Evolutionary conservation across 352 stramenopile genomes (phyloP), one percentile per base, ranked within the genome.

Genomic region (Phytopythium chamaehyphon): DNA sequence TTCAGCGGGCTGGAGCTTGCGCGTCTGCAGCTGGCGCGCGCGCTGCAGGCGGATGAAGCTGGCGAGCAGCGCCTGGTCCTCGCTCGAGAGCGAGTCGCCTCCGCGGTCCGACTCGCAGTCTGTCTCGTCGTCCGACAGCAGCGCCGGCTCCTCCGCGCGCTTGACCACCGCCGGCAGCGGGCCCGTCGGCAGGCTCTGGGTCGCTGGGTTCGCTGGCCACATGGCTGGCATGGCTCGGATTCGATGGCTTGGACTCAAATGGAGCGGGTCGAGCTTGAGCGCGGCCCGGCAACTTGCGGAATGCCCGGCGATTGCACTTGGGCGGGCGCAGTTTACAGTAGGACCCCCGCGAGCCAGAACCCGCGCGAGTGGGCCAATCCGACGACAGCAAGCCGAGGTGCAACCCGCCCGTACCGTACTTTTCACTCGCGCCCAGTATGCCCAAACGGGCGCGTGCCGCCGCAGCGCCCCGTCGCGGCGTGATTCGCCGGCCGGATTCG

Each of bases 21-120:
- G 21, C 24, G 43, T 38, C 52, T 55, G 59, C 51, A 63, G 67
- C 62, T 53, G 21, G 37, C 62, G 59, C 38, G 54, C 57, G 42
- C 18, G 22, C 26, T 51, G 37, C 3, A 74, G 57, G 2, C 43
- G 36, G 38, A 75, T 74, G 65, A 79, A 76, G 39, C 43, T 63
- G 23, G 75, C 54, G 61, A 81, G 72, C 50, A 77, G 69, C 56
- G 72, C 57, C 54, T 76, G 55, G 44, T 80, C 69, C 40, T 78
- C 71, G 53, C 64, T 66, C 58, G 62, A 64, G 0, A 74, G 67
- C 18, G 61, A 77, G 62, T 62, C 61, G 59, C 67, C 73, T 40
- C 64, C 73, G 22, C 65, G 70, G 39, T 86, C 74, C 48, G 74
- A 83, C 52, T 88, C 77, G 58, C 67, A 80, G 67, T 88, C 74